A percentile compares a stretch with the other conserved stretches of the same genome.
phyloP scores from a whole-genome alignment of 345 rosid species.

The Corymbia maculata region DNA sequence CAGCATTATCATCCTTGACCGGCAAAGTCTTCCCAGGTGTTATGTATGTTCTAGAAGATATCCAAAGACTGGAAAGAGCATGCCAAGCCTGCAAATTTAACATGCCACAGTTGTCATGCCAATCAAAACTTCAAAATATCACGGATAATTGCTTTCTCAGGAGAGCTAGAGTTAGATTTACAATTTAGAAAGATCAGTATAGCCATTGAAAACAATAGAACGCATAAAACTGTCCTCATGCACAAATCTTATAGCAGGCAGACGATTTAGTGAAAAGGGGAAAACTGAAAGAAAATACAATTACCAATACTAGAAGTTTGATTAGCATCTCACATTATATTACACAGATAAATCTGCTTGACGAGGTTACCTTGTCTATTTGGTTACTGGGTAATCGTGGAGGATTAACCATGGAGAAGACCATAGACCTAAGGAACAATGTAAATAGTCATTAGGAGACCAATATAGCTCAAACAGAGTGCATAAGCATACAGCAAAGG shows the following conservation, averaged over 20 bases:
- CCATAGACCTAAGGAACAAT: constrained; percentile 28
- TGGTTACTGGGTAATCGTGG: constrained; percentile 34
- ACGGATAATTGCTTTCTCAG: background rate
- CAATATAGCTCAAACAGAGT: background rate
- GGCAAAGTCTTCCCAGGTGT: constrained; percentile 69
- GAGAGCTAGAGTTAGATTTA: background rate
- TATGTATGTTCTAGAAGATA: constrained; percentile 43
- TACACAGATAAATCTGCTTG: background rate
- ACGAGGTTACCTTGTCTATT: constrained; percentile 51
- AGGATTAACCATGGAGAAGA: background rate
- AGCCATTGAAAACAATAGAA: background rate
- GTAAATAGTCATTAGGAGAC: constrained; percentile 1
- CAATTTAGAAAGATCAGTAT: background rate
- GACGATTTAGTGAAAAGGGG: background rate
- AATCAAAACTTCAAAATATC: background rate
- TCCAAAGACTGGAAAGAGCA: constrained; percentile 60
- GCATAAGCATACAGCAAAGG: background rate
- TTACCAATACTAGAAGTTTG: background rate
- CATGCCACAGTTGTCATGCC: background rate
- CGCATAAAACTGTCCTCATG: background rate
- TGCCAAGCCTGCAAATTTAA: constrained; percentile 64
- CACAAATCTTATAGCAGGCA: background rate
- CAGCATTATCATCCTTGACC: constrained; percentile 20
- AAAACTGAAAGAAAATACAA: background rate
- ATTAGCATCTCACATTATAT: background rate